Conservation (phyloP, 148 eudicot genomes). For the Heliosperma pusillum region DNA sequence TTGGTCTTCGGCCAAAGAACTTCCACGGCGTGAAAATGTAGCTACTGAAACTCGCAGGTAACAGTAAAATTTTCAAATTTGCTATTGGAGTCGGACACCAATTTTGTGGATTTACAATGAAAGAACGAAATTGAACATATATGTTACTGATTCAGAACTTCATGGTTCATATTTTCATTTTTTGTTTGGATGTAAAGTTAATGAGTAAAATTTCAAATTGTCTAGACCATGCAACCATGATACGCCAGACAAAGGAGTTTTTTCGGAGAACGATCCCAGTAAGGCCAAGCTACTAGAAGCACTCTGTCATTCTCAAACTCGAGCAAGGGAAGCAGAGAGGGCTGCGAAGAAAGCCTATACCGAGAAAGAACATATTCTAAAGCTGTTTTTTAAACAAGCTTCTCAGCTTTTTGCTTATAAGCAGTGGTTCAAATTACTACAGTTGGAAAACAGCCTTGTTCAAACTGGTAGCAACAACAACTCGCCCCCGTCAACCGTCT, state of each 20-base stretch:
- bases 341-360: slow-evolving; percentile 72
- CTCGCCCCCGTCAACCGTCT: slow-evolving; percentile 29
- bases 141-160: not conserved
- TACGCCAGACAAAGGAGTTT: slow-evolving; percentile 11
- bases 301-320: slow-evolving; percentile 90
- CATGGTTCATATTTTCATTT: not conserved
- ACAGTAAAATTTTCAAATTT: not conserved
- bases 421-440: slow-evolving; percentile 80
- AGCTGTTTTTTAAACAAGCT: slow-evolving; percentile 83
- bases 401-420: slow-evolving; percentile 83
- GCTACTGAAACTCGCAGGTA: slow-evolving; percentile 40
- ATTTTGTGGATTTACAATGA: no score
- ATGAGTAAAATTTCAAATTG: slow-evolving; percentile 6
- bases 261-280: slow-evolving; percentile 33
- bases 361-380: slow-evolving; percentile 70
- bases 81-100: not conserved
- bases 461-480: slow-evolving; percentile 36
- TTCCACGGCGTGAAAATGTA: slow-evolving; percentile 16
- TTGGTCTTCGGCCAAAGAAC: slow-evolving; percentile 30
- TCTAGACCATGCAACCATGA: slow-evolving; percentile 26
- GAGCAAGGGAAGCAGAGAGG: slow-evolving; percentile 87
- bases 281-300: slow-evolving; percentile 80
- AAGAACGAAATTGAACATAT: not conserved
- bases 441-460: slow-evolving; percentile 57
- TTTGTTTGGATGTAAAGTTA: not conserved